Base-by-base conservation (phyloP, 352 stramenopile species). In the Phytophthora tubulina region DNA sequence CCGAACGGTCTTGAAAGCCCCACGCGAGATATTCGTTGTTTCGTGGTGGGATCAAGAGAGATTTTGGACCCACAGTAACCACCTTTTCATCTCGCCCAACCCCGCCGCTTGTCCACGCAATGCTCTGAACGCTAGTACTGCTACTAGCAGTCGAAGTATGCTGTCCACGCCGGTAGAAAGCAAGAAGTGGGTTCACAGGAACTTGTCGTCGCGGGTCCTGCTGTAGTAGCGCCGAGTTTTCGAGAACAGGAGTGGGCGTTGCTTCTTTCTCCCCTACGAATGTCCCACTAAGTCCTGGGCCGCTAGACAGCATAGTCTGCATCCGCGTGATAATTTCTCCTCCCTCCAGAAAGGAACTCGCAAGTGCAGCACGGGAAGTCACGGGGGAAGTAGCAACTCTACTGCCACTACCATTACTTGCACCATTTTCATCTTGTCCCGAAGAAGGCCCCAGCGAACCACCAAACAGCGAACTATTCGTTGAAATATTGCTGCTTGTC, bases 1-100 rank as follows among this genome's bases (percentile, higher is more conserved):
- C 73, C 14, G 82, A 84, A 0, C 79, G 78, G 36, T 93, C 87
- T 45, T 88, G 80, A 62, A 90, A 93, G 0, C 82, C 82, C 86
- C 86, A 94, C 2, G 86, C 81, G 7, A 93, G 64, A 48, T 90
- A 93, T 65, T 94, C 85, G 49, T 78, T 78, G 58, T 92, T 79
- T 1, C 76, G 73, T 3, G 86, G 83, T 6, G 86, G 86, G 21
- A 94, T 87, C 46, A 93, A 66, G 7, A 93, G 48, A 41, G 82
- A 90, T 5, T 85, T 76, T 3, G 79, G 66, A 3, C 84, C 71
- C 7, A 88, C 72, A 46, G 64, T 41, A 13, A 84, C 80, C 3
- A 84, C 65, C 14, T 73, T 73, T 59, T 90, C 85, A 33, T 91
- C 86, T 36, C 82, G 67, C 6, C 73, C 81, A 42, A 91, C 79